Base-by-base conservation (phyloP, 345 rosid genomes). In the Carallia brachiata region DNA sequence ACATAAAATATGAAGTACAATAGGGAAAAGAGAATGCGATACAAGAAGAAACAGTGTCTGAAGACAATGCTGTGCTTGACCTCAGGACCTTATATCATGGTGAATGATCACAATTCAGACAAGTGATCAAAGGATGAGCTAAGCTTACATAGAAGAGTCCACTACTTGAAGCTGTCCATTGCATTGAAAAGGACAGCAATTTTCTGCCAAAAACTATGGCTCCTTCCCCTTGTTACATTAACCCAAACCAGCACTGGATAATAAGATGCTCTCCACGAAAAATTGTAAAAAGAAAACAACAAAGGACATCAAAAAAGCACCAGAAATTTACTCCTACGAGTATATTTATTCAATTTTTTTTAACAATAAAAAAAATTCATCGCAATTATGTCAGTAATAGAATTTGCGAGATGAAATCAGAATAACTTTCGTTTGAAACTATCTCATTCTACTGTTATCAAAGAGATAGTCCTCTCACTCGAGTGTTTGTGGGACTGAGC, bases 211-310 rank as follows among this genome's bases (percentile, higher is more conserved):
- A n/a, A 65, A 13, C 0, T 52, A 31, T 3, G 58, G 59, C 39
- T 64, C 8, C 68, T 5, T 50, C 57, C 27, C 52, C 15, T 5
- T 10, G 18, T 19, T 6, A 65, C 57, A 48, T 44, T 9, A 7
- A 6, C 19, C 39, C 32, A 64, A 65, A 28, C 32, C 30, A 65
- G 36, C 69, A 18, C 69, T 65, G 69, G 7, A 56, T 57, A 39
- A 57, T 27, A 56, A 36, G 36, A 16, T 56, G 30, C 62, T 12
- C 17, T 54, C 23, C 62, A 19, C 27, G 6, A 27, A 56, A 67
- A 55, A 28, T 39, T 55, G 36, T 52, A 54, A 36, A 36, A 37
- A 28, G 34, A 67, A 67, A 55, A 37, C 8, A 55, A 55, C 36
- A 44, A 55, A 67, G 13, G 54, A 19, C 50, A 66, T 36, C 54